Percentiles rank a stretch among this genome's conserved stretches.
phyloP scores from a whole-genome alignment of 805 yeast species.

The Wickerhamomyces ciferrii region DNA sequence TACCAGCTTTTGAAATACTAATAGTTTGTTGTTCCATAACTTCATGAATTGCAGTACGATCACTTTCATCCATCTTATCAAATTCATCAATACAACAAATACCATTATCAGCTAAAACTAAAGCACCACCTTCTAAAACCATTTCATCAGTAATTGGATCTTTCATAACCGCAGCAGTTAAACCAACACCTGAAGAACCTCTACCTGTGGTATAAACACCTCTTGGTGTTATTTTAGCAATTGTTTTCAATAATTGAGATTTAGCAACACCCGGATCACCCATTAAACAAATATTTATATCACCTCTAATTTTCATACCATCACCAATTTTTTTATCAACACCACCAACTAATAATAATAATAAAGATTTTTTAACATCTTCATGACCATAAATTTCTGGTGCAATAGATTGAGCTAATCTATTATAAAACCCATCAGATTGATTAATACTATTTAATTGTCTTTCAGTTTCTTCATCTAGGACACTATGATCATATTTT shows the following conservation, averaged over 20 bases:
- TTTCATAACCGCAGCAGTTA: conserved; percentile 98
- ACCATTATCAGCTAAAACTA: conserved; percentile 95
- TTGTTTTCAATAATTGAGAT: conserved; percentile 89
- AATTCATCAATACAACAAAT: conserved; percentile 98
- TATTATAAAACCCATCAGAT: conserved; percentile 71
- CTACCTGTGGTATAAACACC: conserved; percentile 97
- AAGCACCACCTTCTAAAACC: conserved; percentile 97
- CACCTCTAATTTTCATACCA: conserved; percentile 97
- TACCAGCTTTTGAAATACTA: conserved; percentile 96
- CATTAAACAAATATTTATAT: conserved; percentile 91
- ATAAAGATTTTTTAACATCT: conserved; percentile 88
- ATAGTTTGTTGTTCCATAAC: conserved; percentile 99
- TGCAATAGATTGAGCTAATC: conserved; percentile 84
- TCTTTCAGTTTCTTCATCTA: conserved; percentile 50
- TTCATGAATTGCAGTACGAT: conserved; percentile 97
- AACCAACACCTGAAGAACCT: conserved; percentile 98
- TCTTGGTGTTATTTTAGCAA: conserved; percentile 89
- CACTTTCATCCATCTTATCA: conserved; percentile 97
- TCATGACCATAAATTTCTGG: conserved; percentile 95
- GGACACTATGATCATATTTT: conserved; percentile 64
- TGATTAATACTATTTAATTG: conserved; percentile 50
- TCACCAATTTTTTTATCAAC: conserved; percentile 93
- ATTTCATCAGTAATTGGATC: conserved; percentile 99
- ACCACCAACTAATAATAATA: conserved; percentile 87
- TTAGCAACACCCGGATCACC: conserved; percentile 99